Base-by-base conservation (phyloP, 441 rosid genomes). In the Pelargonium citronellum region DNA sequence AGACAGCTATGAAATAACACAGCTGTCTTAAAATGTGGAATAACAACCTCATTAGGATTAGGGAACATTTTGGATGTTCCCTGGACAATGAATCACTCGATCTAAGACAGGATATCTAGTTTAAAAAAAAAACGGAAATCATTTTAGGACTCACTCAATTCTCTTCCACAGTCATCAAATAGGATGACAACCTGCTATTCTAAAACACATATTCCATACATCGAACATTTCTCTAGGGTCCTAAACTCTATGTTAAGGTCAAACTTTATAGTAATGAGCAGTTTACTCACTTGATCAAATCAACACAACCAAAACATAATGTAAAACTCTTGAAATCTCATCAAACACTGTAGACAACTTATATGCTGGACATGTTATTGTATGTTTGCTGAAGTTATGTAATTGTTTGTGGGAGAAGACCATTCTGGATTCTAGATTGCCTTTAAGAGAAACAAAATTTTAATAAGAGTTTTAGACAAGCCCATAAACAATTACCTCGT, bases 401-500 rank as follows among this genome's bases (percentile, higher is more conserved):
- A 19, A 60, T 8, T 15, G 13, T 19, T 15, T 60, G 34, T 27
- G 13, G 30, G 64, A 60, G 34, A 20, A 19, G 11, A 4, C 24
- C 65, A 10, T 9, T 20, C 13, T 20, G 30, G 30, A 27, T 27
- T 27, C 30, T 27, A 27, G 30, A 27, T 27, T 27, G 2, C 30
- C 30, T 27, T 27, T 27, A 27, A 27, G 2, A 27, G 30, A 27
- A 27, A 27, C 30, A 27, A 27, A 27, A 27, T 1, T 27, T 27
- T 1, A 27, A 27, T 1, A 27, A 27, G 30, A 27, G 30, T 27
- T 27, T 27, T 27, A 66, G 46, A n/a, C 11, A 51, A 73, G 53
- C 71, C 65, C 73, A 71, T 49, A 17, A 16, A 60, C 61, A 74
- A 27, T 62, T 83, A 92, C 99, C 99, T 95, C 99, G 79, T 92